These are phyloP conservation scores for Candida sp. DNA, from an alignment of 1,139 yeast genomes.

Conservation along the genomic window DNA sequence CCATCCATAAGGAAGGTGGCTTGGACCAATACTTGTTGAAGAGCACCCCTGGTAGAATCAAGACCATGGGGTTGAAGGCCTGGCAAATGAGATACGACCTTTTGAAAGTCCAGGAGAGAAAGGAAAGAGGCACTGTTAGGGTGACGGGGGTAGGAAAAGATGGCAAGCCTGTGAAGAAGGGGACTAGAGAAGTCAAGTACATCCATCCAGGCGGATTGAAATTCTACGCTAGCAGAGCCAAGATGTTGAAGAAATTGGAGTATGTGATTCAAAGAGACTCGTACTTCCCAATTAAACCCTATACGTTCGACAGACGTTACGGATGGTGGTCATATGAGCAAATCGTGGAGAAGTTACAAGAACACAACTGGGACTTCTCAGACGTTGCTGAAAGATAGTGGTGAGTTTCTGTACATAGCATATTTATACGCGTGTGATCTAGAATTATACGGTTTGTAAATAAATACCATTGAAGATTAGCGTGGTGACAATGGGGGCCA, in stretches of 20 bases:
- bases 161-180: slow-evolving; percentile 4
- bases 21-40: slow-evolving; percentile 85
- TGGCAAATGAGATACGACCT: slow-evolving; percentile 88
- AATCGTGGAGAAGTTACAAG: slow-evolving; percentile 41
- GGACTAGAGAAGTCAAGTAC: slow-evolving; percentile 51
- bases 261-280: slow-evolving; percentile 54
- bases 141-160: slow-evolving; percentile 16
- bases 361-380: slow-evolving; percentile 37
- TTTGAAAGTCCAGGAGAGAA: slow-evolving; percentile 37
- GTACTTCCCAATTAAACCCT: slow-evolving; percentile 40
- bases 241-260: slow-evolving; percentile 57
- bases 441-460: not conserved
- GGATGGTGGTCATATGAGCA: slow-evolving; percentile 44
- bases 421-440: not conserved
- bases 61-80: slow-evolving; percentile 91
- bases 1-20: slow-evolving; percentile 94
- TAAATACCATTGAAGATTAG: too few species aligned
- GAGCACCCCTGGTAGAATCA: slow-evolving; percentile 86
- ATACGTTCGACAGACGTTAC: slow-evolving; percentile 25
- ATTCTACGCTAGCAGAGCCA: slow-evolving; percentile 66
- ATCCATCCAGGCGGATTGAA: slow-evolving; percentile 51
- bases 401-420: slow-evolving; percentile 8
- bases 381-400: slow-evolving; percentile 20
- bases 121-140: slow-evolving; percentile 16
- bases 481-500: too few species aligned